Base-by-base conservation (phyloP, 768 basidiomycete species). In the Leccinum broughii region DNA sequence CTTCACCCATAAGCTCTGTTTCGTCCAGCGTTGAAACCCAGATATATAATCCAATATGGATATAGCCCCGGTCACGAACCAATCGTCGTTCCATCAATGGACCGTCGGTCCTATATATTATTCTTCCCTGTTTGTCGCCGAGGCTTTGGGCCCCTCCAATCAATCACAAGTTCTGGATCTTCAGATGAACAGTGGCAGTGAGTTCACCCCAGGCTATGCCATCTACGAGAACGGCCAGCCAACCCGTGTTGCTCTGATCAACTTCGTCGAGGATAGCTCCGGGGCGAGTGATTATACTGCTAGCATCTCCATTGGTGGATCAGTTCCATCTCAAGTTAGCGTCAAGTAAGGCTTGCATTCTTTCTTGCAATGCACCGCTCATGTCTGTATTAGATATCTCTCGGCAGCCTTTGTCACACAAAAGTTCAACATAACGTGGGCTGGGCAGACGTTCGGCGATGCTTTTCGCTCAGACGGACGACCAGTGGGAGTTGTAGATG, bases 31-130 rank as follows among this genome's bases (percentile, higher is more conserved):
- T 32, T 20, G 15, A 34, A 30, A 24, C 49, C 6, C 17, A 26
- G 11, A 10, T 41, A n/a, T 41, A 30, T 39, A 24, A 51, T 46
- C 35, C 7, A 37, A 37, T n/a, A 15, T 48, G 17, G 46, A 75
- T 65, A 74, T 68, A 63, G 81, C 83, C 0, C 82, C 82, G 3
- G 81, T 81, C 7, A 77, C 73, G n/a, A 88, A 86, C 63, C 78
- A 85, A 63, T 81, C 84, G 0, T 63, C 76, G 0, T 84, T 78
- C 72, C 81, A 81, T 60, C 77, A 88, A 72, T 93, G 90, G 90
- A 88, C 88, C 1, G 79, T 89, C 41, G 89, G 89, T 3, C 81
- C 88, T 0, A 74, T 88, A 50, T 92, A 89, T 76, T 93, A 93
- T 72, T 80, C 91, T 1, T 80, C 86, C 1, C 74, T 95, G 26